Percentiles rank a stretch among this genome's conserved stretches.
These are phyloP conservation scores for Chrysoporthe deuterocubensis DNA, from an alignment of 2,329 filamentous ascomycete genomes.

Conservation along the genomic window DNA sequence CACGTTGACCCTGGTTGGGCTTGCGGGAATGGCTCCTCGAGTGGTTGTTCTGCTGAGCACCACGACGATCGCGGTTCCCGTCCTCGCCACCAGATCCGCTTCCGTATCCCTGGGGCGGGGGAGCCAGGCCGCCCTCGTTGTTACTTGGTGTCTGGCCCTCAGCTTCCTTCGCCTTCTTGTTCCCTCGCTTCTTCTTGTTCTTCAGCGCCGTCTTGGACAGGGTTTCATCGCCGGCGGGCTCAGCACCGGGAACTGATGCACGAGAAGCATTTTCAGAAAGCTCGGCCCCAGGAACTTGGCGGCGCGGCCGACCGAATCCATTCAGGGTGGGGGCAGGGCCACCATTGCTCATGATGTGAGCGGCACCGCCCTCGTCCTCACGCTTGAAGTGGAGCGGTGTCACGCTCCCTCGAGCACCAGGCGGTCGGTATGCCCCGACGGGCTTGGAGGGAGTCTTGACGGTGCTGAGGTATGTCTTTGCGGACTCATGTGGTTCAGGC, in stretches of 20 bases:
- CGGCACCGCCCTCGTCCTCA: conserved; percentile 90
- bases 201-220: conserved; percentile 85
- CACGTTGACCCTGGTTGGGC: conserved; percentile 49
- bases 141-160: conserved; percentile 59
- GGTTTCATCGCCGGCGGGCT: conserved; percentile 69
- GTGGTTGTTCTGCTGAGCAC: conserved; percentile 47
- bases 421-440: conserved; percentile 94
- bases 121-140: conserved; percentile 52
- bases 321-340: conserved; percentile 64
- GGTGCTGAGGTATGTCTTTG: conserved; percentile 78
- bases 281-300: conserved; percentile 87
- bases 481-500: conserved; percentile 81
- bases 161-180: conserved; percentile 84
- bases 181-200: conserved; percentile 97
- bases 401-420: conserved; percentile 84
- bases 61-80: conserved; percentile 69
- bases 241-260: conserved; percentile 48
- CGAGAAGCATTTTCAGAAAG: conserved; percentile 66
- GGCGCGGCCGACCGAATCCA: conserved; percentile 77
- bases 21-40: conserved; percentile 58
- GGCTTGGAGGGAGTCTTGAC: conserved; percentile 96
- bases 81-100: conserved; percentile 54
- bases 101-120: conserved; percentile 47
- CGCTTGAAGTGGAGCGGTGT: conserved; percentile 96
- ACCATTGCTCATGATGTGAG: conserved; percentile 80